phyloP scores from a whole-genome alignment of 2,329 filamentous ascomycete genomes.

The Clarireedia paspali region DNA sequence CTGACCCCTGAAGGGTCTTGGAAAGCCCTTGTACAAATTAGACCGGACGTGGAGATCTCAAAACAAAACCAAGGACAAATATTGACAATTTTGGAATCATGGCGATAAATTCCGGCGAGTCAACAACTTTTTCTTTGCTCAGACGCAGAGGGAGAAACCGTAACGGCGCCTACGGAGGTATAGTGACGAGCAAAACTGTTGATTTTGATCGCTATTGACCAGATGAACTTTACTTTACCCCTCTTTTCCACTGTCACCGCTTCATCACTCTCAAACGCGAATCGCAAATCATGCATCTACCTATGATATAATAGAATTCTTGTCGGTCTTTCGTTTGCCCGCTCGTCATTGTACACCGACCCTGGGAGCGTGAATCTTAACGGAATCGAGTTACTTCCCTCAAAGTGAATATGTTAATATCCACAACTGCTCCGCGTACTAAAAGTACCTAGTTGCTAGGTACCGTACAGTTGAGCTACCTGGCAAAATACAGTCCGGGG shows the following conservation, averaged over 20 bases:
- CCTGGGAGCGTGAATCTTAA: neutral
- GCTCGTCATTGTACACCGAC: conserved; percentile 2
- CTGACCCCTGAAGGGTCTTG: neutral
- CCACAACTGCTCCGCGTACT: neutral
- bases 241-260: neutral
- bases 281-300: neutral
- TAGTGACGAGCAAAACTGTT: neutral
- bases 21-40: neutral
- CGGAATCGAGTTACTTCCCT: conserved; percentile 3
- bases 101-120: neutral
- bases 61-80: conserved; percentile 7
- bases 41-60: conserved; percentile 4
- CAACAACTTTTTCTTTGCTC: neutral
- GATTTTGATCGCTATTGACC: neutral
- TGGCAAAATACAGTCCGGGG: conserved; percentile 2
- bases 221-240: neutral
- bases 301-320: neutral
- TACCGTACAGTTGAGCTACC: neutral
- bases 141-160: no score
- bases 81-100: conserved; percentile 5
- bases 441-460: neutral
- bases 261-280: neutral
- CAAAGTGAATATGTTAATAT: neutral
- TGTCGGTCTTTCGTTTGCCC: neutral
- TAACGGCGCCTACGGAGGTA: neutral